Conservation (phyloP, 176 grass and related monocot genomes). For the Paspalum notatum region DNA sequence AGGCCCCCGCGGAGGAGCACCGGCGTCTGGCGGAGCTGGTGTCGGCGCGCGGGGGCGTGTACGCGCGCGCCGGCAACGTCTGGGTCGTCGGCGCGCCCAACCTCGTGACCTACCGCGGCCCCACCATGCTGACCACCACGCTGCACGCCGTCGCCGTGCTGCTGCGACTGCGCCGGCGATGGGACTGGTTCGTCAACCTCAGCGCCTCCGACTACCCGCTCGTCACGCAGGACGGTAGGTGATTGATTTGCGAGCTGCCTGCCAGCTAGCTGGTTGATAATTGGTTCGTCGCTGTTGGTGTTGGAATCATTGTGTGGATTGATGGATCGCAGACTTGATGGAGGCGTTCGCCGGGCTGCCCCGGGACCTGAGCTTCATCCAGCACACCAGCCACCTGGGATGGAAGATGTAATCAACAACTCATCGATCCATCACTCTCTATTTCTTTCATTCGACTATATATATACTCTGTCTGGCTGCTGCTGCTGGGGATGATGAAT, state of each 20-base stretch:
- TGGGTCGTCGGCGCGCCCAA: slow-evolving; percentile 81
- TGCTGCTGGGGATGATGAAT: too few relatives aligned
- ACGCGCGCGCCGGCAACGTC: slow-evolving; percentile 68
- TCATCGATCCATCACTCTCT: too few relatives aligned
- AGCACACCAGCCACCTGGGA: slow-evolving; percentile 87
- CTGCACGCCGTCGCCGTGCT: slow-evolving; percentile 89
- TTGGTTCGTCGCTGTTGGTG: too few relatives aligned
- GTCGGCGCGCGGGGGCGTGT: slow-evolving; percentile 49
- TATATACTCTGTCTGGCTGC: too few relatives aligned
- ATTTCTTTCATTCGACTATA: too few relatives aligned
- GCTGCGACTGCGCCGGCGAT: slow-evolving; percentile 59
- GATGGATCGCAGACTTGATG: slow-evolving; percentile 75
- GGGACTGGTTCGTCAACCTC: slow-evolving; percentile 99
- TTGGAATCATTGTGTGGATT: neutral
- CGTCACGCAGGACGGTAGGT: slow-evolving; percentile 84
- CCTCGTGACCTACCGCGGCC: slow-evolving; percentile 88
- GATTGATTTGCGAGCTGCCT: neutral
- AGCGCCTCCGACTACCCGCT: slow-evolving; percentile 96
- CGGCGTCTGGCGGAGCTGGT: slow-evolving; percentile 60
- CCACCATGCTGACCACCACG: slow-evolving; percentile 96
- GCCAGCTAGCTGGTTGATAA: neutral
- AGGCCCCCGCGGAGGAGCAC: slow-evolving; percentile 71
- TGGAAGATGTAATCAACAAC: slow-evolving; percentile 90
- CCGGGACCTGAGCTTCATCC: slow-evolving; percentile 90
- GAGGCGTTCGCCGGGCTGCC: slow-evolving; percentile 74